Conservation (phyloP, 225 moss, liverwort and hornwort species). For the Antitrichia curtipendula region DNA sequence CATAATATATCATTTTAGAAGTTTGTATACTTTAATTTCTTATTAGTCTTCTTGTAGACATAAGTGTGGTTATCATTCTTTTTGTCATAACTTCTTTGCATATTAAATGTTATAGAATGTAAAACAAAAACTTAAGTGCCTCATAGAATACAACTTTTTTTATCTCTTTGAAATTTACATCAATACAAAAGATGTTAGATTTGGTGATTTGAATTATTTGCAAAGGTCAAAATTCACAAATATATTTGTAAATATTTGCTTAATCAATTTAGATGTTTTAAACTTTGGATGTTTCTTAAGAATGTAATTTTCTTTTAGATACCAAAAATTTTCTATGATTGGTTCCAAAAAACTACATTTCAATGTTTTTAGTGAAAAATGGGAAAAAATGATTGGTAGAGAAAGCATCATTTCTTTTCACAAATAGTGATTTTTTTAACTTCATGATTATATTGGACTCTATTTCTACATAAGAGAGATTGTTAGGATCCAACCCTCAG, state of each 20-base stretch:
- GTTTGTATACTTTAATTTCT: neutral
- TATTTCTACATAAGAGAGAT: too few species aligned
- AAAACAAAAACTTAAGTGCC: neutral
- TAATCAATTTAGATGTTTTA: neutral
- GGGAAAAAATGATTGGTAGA: too few species aligned
- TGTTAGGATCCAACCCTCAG: too few species aligned
- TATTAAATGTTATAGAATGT: neutral
- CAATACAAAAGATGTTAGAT: neutral
- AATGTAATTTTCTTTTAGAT: neutral
- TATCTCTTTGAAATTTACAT: neutral
- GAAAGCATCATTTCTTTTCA: too few species aligned
- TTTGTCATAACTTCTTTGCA: neutral
- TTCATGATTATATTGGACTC: too few species aligned
- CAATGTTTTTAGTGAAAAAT: too few species aligned
- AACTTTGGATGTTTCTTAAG: too few species aligned
- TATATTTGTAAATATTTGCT: neutral
- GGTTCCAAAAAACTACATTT: neutral
- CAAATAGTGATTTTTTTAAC: too few species aligned
- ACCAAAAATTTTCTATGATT: neutral
- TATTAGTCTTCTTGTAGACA: neutral
- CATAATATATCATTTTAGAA: neutral
- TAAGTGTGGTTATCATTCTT: neutral
- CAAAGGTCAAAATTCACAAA: neutral
- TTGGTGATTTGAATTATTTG: neutral
- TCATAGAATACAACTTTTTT: neutral